Base-by-base conservation (phyloP, 495 filamentous ascomycete genomes). In the Arthonia radiata region DNA sequence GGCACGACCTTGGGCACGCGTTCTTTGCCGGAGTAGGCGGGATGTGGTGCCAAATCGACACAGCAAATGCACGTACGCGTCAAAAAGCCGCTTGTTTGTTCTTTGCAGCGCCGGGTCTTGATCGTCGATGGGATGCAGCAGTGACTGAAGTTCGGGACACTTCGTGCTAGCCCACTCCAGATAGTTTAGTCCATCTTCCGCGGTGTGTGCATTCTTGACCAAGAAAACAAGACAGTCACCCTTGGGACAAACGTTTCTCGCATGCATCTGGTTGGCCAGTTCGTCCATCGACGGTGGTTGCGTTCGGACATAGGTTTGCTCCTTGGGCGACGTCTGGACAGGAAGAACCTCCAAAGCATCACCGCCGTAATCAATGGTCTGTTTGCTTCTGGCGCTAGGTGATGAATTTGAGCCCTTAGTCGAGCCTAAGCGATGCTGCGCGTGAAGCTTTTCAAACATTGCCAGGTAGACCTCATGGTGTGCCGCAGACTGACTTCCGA, bases 371-470 rank as follows among this genome's bases (percentile, higher is more conserved):
- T 47, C 32, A 18, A 36, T 37, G 6, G n/a, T n/a, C 29, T 15
- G 14, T 25, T 24, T 30, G 16, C 14, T 25, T 13, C 5, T 24
- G 24, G 5, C 9, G 3, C 5, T 12, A 16, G 12, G 9, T 8
- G 12, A 18, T 23, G 24, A 17, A 4, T 13, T 21, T 11, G 7
- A 4, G 23, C 24, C 29, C 13, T 12, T 4, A 28, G 6, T 11
- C 17, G 10, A 7, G 24, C 16, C 36, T 34, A 22, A 22, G 19
- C 11, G 6, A 11, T 6, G 7, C 19, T 22, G 7, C 19, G 19
- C 34, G 28, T 64, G 40, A 5, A 75, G 33, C 32, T 71, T 75
- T 31, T 58, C 52, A 16, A 64, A 57, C 55, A 76, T 71, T 17
- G 59, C 65, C 26, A 50, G 38, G 38, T 65, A 71, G 1, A 68